A percentile compares a stretch with the other conserved stretches of the same genome.
These are phyloP conservation scores for Fragaria ananassa DNA, from an alignment of 306 rosid species.

Conservation along the genomic window DNA sequence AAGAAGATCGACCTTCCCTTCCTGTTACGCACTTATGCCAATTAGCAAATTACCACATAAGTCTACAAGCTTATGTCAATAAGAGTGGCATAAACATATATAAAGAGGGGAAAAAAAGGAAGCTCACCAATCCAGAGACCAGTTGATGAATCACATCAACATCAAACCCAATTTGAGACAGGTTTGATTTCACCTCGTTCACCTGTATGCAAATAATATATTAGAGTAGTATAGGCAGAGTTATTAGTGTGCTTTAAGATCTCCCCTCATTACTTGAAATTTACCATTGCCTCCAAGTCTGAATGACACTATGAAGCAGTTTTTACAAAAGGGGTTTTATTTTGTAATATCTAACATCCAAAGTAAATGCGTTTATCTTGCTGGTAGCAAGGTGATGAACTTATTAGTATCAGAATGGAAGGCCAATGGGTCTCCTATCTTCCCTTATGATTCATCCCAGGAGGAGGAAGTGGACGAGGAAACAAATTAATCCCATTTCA, in stretches of 20 bases:
- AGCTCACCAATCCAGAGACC: conserved; percentile 53
- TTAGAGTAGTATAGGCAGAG: background rate
- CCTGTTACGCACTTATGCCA: conserved; percentile 33
- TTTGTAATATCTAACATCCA: conserved; percentile 12
- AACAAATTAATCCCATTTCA: background rate
- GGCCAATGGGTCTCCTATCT: background rate
- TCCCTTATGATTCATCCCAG: conserved; percentile 1
- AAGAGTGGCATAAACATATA: background rate
- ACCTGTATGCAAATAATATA: conserved; percentile 43
- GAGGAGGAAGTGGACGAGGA: background rate
- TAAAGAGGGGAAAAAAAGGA: background rate
- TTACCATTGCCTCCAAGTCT: conserved; percentile 5
- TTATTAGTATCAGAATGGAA: background rate
- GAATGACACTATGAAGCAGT: conserved; percentile 9
- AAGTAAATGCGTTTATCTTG: background rate
- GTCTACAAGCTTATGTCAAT: background rate
- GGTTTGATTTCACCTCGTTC: conserved; percentile 58
- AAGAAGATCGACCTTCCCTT: conserved; percentile 40
- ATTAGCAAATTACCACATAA: conserved; percentile 1
- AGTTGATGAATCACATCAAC: conserved; percentile 43
- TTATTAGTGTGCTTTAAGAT: background rate
- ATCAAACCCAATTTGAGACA: conserved; percentile 66
- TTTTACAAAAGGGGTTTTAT: conserved; percentile 10
- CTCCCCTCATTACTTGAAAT: background rate
- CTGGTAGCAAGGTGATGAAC: conserved; percentile 14